phyloP scores from a whole-genome alignment of 495 filamentous ascomycete genomes.

The Parachaetomium inaequale region DNA sequence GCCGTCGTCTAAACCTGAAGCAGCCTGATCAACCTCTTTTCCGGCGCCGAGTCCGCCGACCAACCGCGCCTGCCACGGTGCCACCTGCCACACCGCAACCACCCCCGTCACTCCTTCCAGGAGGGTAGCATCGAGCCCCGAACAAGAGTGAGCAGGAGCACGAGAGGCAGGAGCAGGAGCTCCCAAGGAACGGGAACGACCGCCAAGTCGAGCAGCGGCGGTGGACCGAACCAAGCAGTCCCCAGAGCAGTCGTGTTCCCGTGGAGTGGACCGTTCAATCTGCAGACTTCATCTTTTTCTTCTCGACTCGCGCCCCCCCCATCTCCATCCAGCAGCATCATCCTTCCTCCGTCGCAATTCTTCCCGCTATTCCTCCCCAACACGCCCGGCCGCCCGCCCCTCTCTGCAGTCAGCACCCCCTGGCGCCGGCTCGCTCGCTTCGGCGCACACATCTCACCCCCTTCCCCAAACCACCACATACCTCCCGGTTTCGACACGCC shows the following conservation, averaged over 20 bases:
- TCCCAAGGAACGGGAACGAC: constrained; percentile 3
- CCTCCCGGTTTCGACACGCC: constrained; percentile 24
- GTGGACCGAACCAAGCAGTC: background rate
- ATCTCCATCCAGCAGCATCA: background rate
- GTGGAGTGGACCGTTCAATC: background rate
- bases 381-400: background rate
- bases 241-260: background rate
- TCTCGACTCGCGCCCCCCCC: background rate
- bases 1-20: constrained; percentile 6
- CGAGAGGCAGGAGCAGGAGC: background rate
- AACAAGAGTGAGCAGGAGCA: background rate
- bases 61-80: background rate
- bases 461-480: constrained; percentile 24
- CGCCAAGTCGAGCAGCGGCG: background rate
- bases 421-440: background rate
- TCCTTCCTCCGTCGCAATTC: background rate
- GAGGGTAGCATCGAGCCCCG: background rate
- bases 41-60: constrained; percentile 8
- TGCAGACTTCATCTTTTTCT: background rate
- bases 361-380: background rate
- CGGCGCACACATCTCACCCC: constrained; percentile 42
- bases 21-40: constrained; percentile 6
- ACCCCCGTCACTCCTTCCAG: background rate
- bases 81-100: background rate
- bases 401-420: constrained; percentile 10